Percentiles rank a stretch among this genome's conserved stretches.
Evolutionary conservation across 352 stramenopile species (phyloP).

Genomic region (Phytophthora citricola): DNA sequence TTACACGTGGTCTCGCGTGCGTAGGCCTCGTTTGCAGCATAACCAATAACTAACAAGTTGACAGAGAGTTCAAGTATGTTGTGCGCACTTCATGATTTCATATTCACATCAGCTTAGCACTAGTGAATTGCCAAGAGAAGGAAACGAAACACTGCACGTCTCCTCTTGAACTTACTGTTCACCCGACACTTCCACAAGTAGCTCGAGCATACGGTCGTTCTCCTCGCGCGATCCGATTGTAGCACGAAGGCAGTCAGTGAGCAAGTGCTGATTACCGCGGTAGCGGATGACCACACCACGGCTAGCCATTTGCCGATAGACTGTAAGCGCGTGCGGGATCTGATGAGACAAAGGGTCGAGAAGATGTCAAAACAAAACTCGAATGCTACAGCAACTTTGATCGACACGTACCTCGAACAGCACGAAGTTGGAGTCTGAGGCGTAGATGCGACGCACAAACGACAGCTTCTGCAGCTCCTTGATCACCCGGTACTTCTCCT

Average conservation of each 20-base stretch:
- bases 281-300: slow-evolving; percentile 96
- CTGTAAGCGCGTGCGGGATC: slow-evolving; percentile 87
- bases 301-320: slow-evolving; percentile 96
- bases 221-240: slow-evolving; percentile 95
- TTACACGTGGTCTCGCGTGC: not conserved
- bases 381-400: not conserved
- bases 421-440: slow-evolving; percentile 98
- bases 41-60: no score
- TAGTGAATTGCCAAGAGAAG: no score
- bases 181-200: slow-evolving; percentile 74
- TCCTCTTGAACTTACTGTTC: slow-evolving; percentile 43
- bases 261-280: slow-evolving; percentile 96
- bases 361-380: slow-evolving; percentile 10
- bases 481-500: slow-evolving; percentile 87
- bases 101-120: not conserved
- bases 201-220: slow-evolving; percentile 93
- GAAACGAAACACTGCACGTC: not conserved
- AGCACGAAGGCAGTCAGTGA: slow-evolving; percentile 94
- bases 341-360: slow-evolving; percentile 36
- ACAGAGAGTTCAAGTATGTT: not conserved
- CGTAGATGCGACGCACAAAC: slow-evolving; percentile 94
- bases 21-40: no score
- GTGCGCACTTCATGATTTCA: not conserved
- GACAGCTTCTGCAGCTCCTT: slow-evolving; percentile 86
- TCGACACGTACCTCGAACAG: slow-evolving; percentile 89